A percentile compares a stretch with the other conserved stretches of the same genome.
These are phyloP conservation scores for Epichloe baconii DNA, from an alignment of 2,329 filamentous ascomycete species.

Conservation along the genomic window DNA sequence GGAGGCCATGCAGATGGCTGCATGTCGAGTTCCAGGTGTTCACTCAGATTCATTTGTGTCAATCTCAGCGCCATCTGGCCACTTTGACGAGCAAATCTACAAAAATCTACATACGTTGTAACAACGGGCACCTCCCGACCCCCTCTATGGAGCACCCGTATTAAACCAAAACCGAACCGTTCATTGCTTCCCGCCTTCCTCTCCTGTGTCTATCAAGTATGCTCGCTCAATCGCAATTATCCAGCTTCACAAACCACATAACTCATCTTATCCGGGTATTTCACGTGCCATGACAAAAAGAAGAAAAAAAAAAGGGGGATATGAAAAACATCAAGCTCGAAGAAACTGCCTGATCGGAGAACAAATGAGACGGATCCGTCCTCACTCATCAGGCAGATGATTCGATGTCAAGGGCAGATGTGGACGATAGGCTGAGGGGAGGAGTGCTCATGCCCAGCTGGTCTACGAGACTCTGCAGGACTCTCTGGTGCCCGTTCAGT, in stretches of 20 bases:
- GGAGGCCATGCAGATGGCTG: too few species aligned
- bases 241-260: neutral
- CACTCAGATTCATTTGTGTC: too few species aligned
- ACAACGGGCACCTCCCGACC: neutral
- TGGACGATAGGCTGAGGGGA: conserved; percentile 10
- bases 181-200: neutral
- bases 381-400: neutral
- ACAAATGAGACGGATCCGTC: neutral
- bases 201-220: too few species aligned
- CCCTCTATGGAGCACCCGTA: neutral
- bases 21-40: too few species aligned
- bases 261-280: neutral
- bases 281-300: too few species aligned
- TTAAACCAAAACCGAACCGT: neutral
- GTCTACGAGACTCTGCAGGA: conserved; percentile 30
- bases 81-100: too few species aligned
- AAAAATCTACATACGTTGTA: neutral
- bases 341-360: neutral
- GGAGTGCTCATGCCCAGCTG: conserved; percentile 11
- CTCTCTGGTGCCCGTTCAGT: conserved; percentile 27
- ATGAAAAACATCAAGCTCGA: neutral
- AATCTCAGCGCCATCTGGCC: too few species aligned
- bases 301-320: too few species aligned
- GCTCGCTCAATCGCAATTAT: neutral
- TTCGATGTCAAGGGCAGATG: conserved; percentile 9